A percentile compares a stretch with the other conserved stretches of the same genome.
These are phyloP conservation scores for Orbilia javanica DNA, from an alignment of 2,329 filamentous ascomycete species.

Conservation along the genomic window DNA sequence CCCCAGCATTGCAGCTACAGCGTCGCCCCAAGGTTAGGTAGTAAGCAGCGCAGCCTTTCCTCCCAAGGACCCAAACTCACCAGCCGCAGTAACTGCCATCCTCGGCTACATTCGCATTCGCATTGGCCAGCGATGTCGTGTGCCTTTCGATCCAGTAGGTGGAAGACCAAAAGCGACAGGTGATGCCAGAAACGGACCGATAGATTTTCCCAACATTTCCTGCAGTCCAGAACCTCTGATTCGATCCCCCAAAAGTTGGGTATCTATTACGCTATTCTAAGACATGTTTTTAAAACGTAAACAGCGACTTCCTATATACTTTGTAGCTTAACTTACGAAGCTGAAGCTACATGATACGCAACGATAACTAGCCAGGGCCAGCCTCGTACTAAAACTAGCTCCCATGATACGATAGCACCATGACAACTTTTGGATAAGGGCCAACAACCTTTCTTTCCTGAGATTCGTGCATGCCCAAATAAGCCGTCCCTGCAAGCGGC, in stretches of 20 bases:
- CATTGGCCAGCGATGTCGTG: conserved; percentile 43
- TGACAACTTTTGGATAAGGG: conserved; percentile 43
- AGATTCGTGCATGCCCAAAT: conserved; percentile 36
- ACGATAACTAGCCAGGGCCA: background rate
- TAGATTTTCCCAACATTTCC: conserved; percentile 25
- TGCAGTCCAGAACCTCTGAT: conserved; percentile 22
- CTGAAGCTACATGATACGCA: background rate
- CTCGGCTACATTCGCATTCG: conserved; percentile 44
- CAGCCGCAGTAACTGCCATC: conserved; percentile 30
- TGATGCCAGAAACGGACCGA: conserved; percentile 8
- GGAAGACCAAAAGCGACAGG: conserved; percentile 19
- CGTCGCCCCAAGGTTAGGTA: conserved; percentile 13
- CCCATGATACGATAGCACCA: conserved; percentile 31
- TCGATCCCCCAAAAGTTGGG: conserved; percentile 17
- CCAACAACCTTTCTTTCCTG: background rate
- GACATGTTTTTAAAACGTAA: conserved; percentile 29
- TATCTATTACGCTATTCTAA: conserved; percentile 50
- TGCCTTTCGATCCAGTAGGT: conserved; percentile 30
- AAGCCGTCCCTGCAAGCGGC: conserved; percentile 36
- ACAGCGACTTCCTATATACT: background rate
- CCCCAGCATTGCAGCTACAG: conserved; percentile 35
- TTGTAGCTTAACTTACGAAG: background rate
- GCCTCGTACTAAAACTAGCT: background rate
- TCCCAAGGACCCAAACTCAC: background rate
- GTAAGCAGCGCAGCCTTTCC: background rate